Conservation (phyloP, 495 filamentous ascomycete genomes). For the Hamigera avellanea region DNA sequence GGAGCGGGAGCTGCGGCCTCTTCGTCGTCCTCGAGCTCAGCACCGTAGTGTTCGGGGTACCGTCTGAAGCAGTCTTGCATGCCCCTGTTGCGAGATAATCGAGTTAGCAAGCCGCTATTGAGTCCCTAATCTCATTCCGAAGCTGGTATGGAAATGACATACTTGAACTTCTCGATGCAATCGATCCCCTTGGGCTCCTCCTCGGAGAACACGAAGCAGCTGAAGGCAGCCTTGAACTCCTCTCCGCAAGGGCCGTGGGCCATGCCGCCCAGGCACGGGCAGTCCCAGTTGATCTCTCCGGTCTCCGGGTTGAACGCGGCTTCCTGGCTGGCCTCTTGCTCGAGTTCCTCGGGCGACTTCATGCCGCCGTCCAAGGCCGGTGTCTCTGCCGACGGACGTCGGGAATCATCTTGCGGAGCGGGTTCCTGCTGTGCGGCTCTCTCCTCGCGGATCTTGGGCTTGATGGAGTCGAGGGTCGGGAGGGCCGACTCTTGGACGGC, state of each 20-base stretch:
- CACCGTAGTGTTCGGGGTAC: conserved; percentile 84
- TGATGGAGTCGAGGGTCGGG: conserved; percentile 36
- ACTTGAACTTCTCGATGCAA: conserved; percentile 98
- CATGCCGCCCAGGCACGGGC: conserved; percentile 95
- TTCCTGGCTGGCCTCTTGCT: conserved; percentile 71
- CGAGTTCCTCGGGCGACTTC: conserved; percentile 42
- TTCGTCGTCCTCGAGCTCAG: conserved; percentile 81
- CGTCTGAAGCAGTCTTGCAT: conserved; percentile 97
- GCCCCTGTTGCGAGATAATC: conserved; percentile 34
- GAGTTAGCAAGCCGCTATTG: too few relatives aligned
- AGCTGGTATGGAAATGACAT: too few relatives aligned
- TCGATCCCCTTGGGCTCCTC: conserved; percentile 99
- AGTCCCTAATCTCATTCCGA: too few relatives aligned
- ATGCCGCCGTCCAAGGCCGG: conserved; percentile 10
- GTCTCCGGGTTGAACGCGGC: conserved; percentile 97
- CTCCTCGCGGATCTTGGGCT: conserved; percentile 29
- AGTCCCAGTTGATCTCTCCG: conserved; percentile 99
- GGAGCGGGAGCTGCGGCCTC: conserved; percentile 8
- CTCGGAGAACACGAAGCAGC: conserved; percentile 89
- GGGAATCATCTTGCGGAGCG: too few relatives aligned
- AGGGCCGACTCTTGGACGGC: conserved; percentile 16
- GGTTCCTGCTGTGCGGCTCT: conserved; percentile 9
- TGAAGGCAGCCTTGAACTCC: conserved; percentile 88
- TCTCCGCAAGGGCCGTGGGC: conserved; percentile 92
- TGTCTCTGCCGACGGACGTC: too few relatives aligned